Evolutionary conservation across 2,329 filamentous ascomycete genomes (phyloP).

Genomic region (Alternaria incomplexa): DNA sequence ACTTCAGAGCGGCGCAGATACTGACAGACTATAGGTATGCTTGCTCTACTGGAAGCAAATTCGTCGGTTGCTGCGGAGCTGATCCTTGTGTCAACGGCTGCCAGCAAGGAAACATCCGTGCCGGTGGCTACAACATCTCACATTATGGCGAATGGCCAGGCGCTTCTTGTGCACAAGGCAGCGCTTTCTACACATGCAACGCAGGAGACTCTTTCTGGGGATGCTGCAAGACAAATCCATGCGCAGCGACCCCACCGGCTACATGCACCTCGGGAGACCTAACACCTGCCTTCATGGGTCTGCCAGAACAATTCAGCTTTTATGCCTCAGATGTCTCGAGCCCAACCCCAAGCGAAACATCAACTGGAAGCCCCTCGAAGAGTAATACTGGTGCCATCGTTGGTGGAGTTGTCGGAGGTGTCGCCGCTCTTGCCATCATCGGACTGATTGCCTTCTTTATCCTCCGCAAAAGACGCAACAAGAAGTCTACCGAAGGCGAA

Average conservation of each 20-base stretch:
- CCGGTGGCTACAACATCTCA: slow-evolving; percentile 42
- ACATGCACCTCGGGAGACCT: slow-evolving; percentile 40
- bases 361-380: slow-evolving; percentile 1
- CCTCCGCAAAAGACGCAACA: slow-evolving; percentile 22
- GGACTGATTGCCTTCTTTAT: slow-evolving; percentile 32
- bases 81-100: slow-evolving; percentile 50
- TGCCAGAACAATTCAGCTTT: slow-evolving; percentile 22
- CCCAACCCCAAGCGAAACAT: not conserved
- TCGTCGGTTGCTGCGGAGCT: slow-evolving; percentile 50
- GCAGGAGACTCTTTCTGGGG: slow-evolving; percentile 21
- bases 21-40: slow-evolving; percentile 30
- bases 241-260: slow-evolving; percentile 22
- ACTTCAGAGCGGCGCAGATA: not conserved
- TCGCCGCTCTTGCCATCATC: slow-evolving; percentile 28
- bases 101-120: slow-evolving; percentile 38
- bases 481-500: slow-evolving; percentile 3
- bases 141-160: slow-evolving; percentile 40
- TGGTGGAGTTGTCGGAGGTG: slow-evolving; percentile 39
- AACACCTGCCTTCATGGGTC: slow-evolving; percentile 30
- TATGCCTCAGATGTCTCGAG: slow-evolving; percentile 10
- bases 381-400: slow-evolving; percentile 30
- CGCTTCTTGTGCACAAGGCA: slow-evolving; percentile 38
- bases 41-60: slow-evolving; percentile 34
- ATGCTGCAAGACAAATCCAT: slow-evolving; percentile 43
- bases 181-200: slow-evolving; percentile 47